These are phyloP conservation scores for Spergularia marina DNA, from an alignment of 148 eudicot genomes.

Conservation along the genomic window DNA sequence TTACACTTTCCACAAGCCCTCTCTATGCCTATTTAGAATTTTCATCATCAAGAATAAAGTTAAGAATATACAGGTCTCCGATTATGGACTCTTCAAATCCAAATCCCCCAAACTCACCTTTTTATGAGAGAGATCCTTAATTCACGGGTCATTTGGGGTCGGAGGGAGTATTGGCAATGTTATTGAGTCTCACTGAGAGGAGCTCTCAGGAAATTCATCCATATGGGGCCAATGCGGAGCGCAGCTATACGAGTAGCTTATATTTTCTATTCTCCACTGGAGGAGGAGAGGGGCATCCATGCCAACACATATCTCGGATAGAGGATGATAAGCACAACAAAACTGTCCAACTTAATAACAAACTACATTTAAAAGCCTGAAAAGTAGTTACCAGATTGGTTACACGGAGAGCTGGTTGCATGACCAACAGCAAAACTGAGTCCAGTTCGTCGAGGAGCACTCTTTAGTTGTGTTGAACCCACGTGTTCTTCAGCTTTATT, in stretches of 20 bases:
- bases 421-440: slow-evolving; percentile 79
- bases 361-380: slow-evolving; percentile 5
- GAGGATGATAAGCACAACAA: neutral
- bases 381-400: slow-evolving; percentile 47
- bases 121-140: too few species aligned
- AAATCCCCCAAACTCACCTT: too few species aligned
- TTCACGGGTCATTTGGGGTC: too few species aligned
- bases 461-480: slow-evolving; percentile 30
- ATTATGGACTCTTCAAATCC: too few species aligned
- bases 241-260: neutral
- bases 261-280: neutral
- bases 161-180: too few species aligned
- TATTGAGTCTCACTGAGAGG: neutral
- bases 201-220: neutral
- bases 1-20: too few species aligned
- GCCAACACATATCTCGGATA: neutral
- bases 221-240: neutral
- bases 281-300: neutral
- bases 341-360: neutral
- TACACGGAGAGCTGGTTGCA: slow-evolving; percentile 31
- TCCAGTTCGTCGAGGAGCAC: slow-evolving; percentile 57
- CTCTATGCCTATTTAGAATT: too few species aligned
- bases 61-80: too few species aligned
- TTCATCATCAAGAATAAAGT: too few species aligned
- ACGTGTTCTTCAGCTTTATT: slow-evolving; percentile 25